Evolutionary conservation across 192 early-diverging fungal genomes (phyloP), one percentile per base, ranked within the genome.

Genomic region (Diversispora epigaea): DNA sequence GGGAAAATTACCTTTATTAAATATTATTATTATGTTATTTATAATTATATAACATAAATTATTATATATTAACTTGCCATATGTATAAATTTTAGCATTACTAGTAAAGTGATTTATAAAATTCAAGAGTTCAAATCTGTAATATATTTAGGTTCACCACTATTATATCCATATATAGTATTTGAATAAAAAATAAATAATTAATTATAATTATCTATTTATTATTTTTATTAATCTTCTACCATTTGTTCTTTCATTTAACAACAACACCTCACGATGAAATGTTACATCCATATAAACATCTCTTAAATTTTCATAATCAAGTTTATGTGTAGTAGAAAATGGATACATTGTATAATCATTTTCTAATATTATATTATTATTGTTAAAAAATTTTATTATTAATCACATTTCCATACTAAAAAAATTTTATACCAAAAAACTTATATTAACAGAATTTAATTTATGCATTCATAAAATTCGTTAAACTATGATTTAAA

Each of bases 261-360:
- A 78, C 97, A 22, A 98, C 96, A 32, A 98, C 92, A 62, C 96
- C 96, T 76, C 76, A 7, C 95, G 96, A 58, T 82, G 81, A 78
- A 98, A 96, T 25, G 88, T 92, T 8, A 95, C 88, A 77, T 98
- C 96, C 90, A 97, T 81, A 80, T 98, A 98, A 63, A 98, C 95
- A 61, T 81, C 83, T 80, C 93, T 89, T 75, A 98, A 79, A 80
- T 98, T 98, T 39, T 86, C 83, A 77, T 93, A 97, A 82, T 98
- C 96, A n/a, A 87, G 84, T 11, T 80, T 81, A 79, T 98, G 97
- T 71, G 93, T 90, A 2, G 95, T 95, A 5, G 95, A 89, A 79
- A 98, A 98, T 50, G 96, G 96, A 77, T 98, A 98, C 70, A 95
- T 84, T 8, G 94, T 96, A 68, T 92, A 92, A 63, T 96, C 94